Evolutionary conservation across 225 moss, liverwort and hornwort species (phyloP), one percentile per base, ranked within the genome.

Genomic region (Thuidium tamariscinum): DNA sequence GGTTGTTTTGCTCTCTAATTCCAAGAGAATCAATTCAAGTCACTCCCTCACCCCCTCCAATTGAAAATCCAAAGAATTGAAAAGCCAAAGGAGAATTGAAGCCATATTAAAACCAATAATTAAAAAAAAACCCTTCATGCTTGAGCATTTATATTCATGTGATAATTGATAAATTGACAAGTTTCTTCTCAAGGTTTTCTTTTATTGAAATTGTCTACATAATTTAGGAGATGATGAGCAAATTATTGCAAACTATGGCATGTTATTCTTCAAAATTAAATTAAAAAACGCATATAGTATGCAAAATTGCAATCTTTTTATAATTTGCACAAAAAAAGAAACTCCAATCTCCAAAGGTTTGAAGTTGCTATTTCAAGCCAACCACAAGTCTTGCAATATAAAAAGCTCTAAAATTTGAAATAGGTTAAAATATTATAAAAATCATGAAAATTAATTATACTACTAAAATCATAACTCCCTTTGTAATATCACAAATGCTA

Each of bases 241-340:
- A 1, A 2, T 7, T 7, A 37, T 21, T 67, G 67, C 37, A 37
- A 22, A 37, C 12, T n/a, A 37, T 0, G 0, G 2, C 2, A 0
- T 67, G 3, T 2, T 12, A 67, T 37, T 1, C 22, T 37, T 22
- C 13, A 0, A n/a, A n/a, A n/a, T 37, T 37, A 13, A 22, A 22
- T 37, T 36, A 20, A 22, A 15, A 37, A 7, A 0, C 7, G 3
- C 1, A 37, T 12, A 22, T 7, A 20, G 7, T 37, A 7, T 37
- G 4, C 22, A 13, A 37, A 67, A 13, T 7, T 13, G 1, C 3
- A 2, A 67, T 7, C 13, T 7, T 22, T 4, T 22, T 13, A 23
- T 7, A 23, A 39, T 37, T 13, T 67, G 13, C 1, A 7, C 13
- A 7, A 39, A n/a, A n/a, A n/a, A n/a, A n/a, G n/a, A n/a, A n/a